Evolutionary conservation across 2,329 filamentous ascomycete species (phyloP).

Genomic region (Periconia sp.): DNA sequence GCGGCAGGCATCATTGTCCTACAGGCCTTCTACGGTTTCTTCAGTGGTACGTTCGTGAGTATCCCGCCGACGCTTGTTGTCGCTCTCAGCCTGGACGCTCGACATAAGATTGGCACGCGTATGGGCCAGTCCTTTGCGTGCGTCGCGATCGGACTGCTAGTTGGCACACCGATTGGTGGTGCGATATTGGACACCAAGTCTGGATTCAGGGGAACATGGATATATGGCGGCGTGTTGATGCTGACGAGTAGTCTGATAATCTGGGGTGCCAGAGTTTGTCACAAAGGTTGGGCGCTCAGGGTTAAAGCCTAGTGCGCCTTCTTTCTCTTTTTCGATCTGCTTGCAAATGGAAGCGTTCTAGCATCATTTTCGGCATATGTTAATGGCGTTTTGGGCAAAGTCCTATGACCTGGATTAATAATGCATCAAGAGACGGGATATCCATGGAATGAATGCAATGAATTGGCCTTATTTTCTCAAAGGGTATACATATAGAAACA

Average conservation of each 20-base stretch:
- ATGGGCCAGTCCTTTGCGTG: conserved; percentile 59
- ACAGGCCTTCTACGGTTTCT: conserved; percentile 52
- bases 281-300: conserved; percentile 28
- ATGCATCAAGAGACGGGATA: neutral
- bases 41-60: conserved; percentile 50
- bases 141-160: conserved; percentile 53
- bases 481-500: too few relatives aligned
- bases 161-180: conserved; percentile 61
- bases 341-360: too few relatives aligned
- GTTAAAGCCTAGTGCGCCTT: conserved; percentile 21
- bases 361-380: neutral
- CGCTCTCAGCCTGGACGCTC: conserved; percentile 44
- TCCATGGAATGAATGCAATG: neutral
- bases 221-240: conserved; percentile 38
- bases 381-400: neutral
- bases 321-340: neutral
- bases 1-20: conserved; percentile 45
- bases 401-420: too few relatives aligned
- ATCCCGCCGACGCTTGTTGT: conserved; percentile 52
- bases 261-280: conserved; percentile 19
- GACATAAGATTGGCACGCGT: conserved; percentile 53
- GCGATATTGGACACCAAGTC: conserved; percentile 52
- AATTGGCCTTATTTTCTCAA: too few relatives aligned
- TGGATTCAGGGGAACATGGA: conserved; percentile 41
- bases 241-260: conserved; percentile 22